Evolutionary conservation across 2,329 filamentous ascomycete genomes (phyloP), one percentile per base, ranked within the genome.

Genomic region (Xylariaceae sp.): DNA sequence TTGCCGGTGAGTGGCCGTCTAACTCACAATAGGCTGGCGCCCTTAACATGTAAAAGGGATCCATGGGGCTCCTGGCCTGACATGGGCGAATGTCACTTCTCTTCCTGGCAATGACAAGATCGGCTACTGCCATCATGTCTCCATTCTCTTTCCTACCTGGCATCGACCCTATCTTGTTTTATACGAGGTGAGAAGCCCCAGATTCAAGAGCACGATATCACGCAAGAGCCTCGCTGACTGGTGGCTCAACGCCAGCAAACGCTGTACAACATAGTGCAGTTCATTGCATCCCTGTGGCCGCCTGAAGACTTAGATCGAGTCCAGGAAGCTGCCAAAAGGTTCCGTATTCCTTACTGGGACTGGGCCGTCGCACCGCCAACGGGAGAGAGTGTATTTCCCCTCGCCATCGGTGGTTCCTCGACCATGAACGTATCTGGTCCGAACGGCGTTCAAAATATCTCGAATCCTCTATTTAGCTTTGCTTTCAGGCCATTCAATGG

Each of bases 71-170:
- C 90, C 90, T 1, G 81, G 79, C 59, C 61, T 72, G 37, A 68
- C 76, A 12, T 84, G 80, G 78, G 79, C 76, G 29, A 76, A 72
- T 32, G 80, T 83, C 19, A 63, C 71, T 46, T 73, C 76, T 51
- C 73, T 71, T 1, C 65, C 74, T 2, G 81, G 80, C 1, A 80
- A 79, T 54, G 74, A 77, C 53, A 72, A 76, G 37, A 75, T 79
- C 15, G 89, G 89, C 47, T 95, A 91, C 68, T 95, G 90, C 68
- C 81, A 82, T 13, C 90, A 95, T 70, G 80, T 78, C 21, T 88
- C 87, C 1, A 82, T 86, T 39, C 73, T 94, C 15, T 94, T 95
- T 67, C 82, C 86, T 37, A 80, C 85, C 37, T 95, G 90, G 90
- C 90, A 95, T 75, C 81, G 90, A 47, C 87, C 89, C 1, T 95